These are phyloP conservation scores for Leishmania braziliensis DNA, from an alignment of 208 protist genomes.

Conservation along the genomic window DNA sequence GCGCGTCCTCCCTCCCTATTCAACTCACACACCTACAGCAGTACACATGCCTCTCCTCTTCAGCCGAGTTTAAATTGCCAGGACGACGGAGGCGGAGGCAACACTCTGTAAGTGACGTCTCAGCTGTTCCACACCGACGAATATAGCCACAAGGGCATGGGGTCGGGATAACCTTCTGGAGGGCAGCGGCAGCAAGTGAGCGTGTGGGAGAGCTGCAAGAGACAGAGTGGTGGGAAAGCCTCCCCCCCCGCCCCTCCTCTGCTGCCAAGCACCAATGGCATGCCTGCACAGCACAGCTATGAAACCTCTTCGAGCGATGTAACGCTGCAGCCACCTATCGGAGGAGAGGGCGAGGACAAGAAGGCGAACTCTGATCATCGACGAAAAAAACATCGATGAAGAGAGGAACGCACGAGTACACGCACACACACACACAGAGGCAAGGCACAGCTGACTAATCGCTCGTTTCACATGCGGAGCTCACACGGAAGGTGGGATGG, in stretches of 20 bases:
- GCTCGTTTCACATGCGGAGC: constrained; percentile 10
- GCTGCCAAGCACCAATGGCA: neutral
- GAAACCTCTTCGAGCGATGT: constrained; percentile 27
- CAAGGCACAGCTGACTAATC: constrained; percentile 44
- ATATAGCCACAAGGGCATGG: neutral
- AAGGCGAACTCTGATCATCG: neutral
- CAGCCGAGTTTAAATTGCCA: constrained; percentile 17
- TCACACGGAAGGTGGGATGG: neutral
- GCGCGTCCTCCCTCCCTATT: neutral
- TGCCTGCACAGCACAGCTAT: neutral
- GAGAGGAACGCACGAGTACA: neutral
- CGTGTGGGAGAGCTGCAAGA: neutral
- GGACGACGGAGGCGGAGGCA: neutral
- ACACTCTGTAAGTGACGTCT: neutral
- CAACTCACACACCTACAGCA: neutral
- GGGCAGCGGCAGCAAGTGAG: neutral
- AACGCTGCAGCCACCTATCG: constrained; percentile 38
- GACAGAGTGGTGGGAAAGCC: neutral
- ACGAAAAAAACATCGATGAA: neutral
- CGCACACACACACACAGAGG: constrained; percentile 9
- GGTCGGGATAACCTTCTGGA: neutral
- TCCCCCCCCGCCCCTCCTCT: neutral
- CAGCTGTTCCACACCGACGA: too few species aligned
- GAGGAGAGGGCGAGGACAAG: neutral
- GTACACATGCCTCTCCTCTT: neutral